Percentiles rank a stretch among this genome's conserved stretches.
Conservation (phyloP, 805 yeast genomes). For the Saturnispora diversa region DNA sequence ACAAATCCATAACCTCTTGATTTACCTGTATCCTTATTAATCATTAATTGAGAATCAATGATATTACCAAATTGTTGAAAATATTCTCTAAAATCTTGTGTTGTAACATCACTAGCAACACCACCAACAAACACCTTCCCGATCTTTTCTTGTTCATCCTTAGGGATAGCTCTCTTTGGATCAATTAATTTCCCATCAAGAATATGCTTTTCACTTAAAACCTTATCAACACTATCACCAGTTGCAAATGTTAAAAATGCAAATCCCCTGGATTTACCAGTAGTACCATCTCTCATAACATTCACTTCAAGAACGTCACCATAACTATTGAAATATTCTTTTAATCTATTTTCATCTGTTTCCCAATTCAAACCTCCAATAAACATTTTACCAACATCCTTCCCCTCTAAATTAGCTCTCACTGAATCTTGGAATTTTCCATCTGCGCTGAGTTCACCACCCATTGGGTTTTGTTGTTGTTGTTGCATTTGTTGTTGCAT, state of each 20-base stretch:
- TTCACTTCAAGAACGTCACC: conserved; percentile 86
- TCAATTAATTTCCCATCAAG: conserved; percentile 94
- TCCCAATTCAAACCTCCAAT: conserved; percentile 98
- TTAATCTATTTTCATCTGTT: conserved; percentile 81
- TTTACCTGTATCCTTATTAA: conserved; percentile 93
- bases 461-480: conserved; percentile 15
- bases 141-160: conserved; percentile 93
- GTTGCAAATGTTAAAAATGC: conserved; percentile 85
- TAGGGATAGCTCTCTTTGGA: conserved; percentile 95
- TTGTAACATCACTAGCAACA: conserved; percentile 87
- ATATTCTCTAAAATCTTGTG: conserved; percentile 77
- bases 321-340: conserved; percentile 73
- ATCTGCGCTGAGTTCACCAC: conserved; percentile 4
- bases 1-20: conserved; percentile 97
- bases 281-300: conserved; percentile 82
- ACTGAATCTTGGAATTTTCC: conserved; percentile 23
- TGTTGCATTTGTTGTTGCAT: conserved; percentile 18
- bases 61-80: conserved; percentile 84
- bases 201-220: conserved; percentile 76
- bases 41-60: conserved; percentile 93
- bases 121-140: conserved; percentile 98
- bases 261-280: conserved; percentile 91
- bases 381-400: conserved; percentile 86
- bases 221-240: conserved; percentile 78
- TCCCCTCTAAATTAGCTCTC: conserved; percentile 43